A percentile compares a stretch with the other conserved stretches of the same genome.
Conservation (phyloP, 352 stramenopile species). For the Aphanomyces stellatus region DNA sequence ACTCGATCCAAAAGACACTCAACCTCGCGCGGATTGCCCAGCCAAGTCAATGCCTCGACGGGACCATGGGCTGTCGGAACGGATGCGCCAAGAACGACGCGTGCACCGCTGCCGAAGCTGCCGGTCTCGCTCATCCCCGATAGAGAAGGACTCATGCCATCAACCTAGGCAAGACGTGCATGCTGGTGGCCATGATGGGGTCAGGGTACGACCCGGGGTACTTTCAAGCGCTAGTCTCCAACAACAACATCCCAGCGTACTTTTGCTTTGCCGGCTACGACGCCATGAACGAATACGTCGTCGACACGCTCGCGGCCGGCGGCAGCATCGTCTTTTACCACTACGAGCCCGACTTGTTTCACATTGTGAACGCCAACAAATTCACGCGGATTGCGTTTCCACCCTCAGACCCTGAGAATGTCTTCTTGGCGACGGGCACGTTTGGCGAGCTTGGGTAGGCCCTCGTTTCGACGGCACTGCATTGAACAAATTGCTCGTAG, state of each 20-base stretch:
- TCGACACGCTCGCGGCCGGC: constrained; percentile 22
- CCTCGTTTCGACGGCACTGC: neutral
- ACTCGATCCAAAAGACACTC: constrained; percentile 11
- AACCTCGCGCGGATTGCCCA: neutral
- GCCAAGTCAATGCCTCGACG: neutral
- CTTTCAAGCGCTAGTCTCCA: constrained; percentile 35
- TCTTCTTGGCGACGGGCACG: constrained; percentile 26
- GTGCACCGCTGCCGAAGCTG: neutral
- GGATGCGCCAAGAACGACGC: constrained; percentile 10
- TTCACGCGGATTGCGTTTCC: constrained; percentile 40
- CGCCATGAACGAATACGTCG: constrained; percentile 26
- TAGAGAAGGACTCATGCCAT: neutral
- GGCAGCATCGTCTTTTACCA: constrained; percentile 42
- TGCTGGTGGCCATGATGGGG: constrained; percentile 43
- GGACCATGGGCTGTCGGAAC: constrained; percentile 1
- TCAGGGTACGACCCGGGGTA: constrained; percentile 35
- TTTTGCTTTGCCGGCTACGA: constrained; percentile 56
- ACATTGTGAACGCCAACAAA: constrained; percentile 25
- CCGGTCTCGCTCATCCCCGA: neutral
- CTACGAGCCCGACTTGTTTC: constrained; percentile 43
- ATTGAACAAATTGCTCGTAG: no score
- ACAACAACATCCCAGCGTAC: constrained; percentile 44
- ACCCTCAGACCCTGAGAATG: constrained; percentile 15
- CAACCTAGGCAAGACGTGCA: constrained; percentile 25
- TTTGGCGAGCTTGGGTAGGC: constrained; percentile 43